phyloP scores from a whole-genome alignment of 1,139 yeast species.

The Taphrina flavorubra region DNA sequence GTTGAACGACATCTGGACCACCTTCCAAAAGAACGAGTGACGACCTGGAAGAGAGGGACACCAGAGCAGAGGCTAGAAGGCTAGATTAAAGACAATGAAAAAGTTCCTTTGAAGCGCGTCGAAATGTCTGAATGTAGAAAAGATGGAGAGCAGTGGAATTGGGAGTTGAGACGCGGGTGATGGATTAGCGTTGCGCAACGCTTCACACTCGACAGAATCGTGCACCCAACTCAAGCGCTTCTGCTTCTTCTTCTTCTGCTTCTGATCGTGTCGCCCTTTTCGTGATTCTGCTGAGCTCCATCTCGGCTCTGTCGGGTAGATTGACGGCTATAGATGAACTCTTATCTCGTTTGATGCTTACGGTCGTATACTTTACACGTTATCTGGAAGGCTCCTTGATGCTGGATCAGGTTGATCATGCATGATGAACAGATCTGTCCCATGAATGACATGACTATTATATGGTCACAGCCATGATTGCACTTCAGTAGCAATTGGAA shows the following conservation, averaged over 20 bases:
- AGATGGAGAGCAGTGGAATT: not conserved
- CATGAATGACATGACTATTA: no score
- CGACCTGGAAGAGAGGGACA: conserved; percentile 6
- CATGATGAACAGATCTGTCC: no score
- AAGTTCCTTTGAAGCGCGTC: not conserved
- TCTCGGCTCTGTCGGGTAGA: no score
- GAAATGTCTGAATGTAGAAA: conserved; percentile 5
- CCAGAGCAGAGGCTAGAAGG: not conserved
- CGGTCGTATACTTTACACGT: no score
- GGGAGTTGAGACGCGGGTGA: conserved; percentile 17
- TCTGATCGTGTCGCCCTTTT: not conserved
- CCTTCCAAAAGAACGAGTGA: not conserved
- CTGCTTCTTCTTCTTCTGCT: not conserved
- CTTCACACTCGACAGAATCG: not conserved
- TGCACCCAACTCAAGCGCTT: not conserved
- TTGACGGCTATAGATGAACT: no score
- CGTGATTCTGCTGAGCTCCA: no score
- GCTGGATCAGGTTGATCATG: no score
- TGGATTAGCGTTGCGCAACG: not conserved
- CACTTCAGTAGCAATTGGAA: no score
- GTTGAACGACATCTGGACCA: conserved; percentile 13
- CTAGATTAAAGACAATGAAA: not conserved
- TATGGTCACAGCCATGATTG: no score
- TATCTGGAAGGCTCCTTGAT: no score
- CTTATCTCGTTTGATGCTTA: no score